Base-by-base conservation (phyloP, 1,284 basidiomycete species). In the Sanghuangporus sanghuang region DNA sequence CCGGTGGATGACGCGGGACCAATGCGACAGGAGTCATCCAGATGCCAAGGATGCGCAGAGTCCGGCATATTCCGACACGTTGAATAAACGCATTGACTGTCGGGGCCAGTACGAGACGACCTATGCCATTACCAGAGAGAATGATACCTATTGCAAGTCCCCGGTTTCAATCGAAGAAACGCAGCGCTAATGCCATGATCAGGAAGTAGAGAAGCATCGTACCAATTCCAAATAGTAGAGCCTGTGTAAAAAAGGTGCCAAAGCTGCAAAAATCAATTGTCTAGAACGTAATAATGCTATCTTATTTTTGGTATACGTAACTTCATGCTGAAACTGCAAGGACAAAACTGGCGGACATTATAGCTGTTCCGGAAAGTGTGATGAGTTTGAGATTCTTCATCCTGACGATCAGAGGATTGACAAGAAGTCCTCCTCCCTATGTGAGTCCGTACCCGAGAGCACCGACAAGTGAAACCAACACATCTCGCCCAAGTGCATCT, bases 201-300 rank as follows among this genome's bases (percentile, higher is more conserved):
- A 71, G 79, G 66, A 79, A 81, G 65, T 80, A 81, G 63, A 78
- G 76, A 68, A 80, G 70, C 11, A 77, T 78, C 1, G 78, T 75
- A 2, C 78, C 79, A 49, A 81, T 64, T 8, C 79, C 79, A 53
- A 79, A 79, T 2, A 80, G 70, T 16, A 81, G 63, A 1, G 73
- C 74, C 67, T 80, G 79, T 0, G 79, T 79, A 7, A 79, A 61
- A 80, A 14, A 80, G 72, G 49, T 80, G 79, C 78, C 78, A 79
- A 6, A 81, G 69, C 78, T 80, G 55, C 23, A 21, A 42, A 46
- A 21, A 1, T 21, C 12, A 39, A n/a, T 58, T 39, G 46, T 56
- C 62, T 1, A 46, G 57, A n/a, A 55, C 3, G 6, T 32, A 8
- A 42, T 4, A 49, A 32, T 11, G 11, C 9, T 32, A 14, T n/a